Conservation (phyloP, 2,329 filamentous ascomycete species). For the Colletotrichum musae region DNA sequence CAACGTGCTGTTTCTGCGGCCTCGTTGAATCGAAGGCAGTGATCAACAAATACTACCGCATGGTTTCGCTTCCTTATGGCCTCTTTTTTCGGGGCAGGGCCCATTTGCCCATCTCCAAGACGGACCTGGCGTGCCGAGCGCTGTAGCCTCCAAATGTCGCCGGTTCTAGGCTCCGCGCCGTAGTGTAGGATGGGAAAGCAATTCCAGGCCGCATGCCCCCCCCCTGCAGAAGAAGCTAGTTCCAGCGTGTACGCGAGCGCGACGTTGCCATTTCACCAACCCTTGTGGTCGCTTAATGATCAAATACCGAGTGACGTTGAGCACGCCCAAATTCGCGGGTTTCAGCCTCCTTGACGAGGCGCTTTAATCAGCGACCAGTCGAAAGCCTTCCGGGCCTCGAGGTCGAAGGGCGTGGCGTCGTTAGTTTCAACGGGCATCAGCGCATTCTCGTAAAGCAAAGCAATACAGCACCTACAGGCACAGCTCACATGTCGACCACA, state of each 20-base stretch:
- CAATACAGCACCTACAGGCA: too few species aligned
- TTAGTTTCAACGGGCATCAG: not conserved
- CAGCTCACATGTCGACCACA: too few species aligned
- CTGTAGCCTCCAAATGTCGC: not conserved
- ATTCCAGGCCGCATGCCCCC: not conserved
- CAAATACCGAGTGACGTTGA: not conserved
- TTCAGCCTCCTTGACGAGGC: not conserved
- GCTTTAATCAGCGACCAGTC: not conserved
- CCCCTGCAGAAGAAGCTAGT: not conserved
- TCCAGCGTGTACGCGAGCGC: not conserved
- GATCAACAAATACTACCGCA: too few species aligned
- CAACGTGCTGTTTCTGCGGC: not conserved
- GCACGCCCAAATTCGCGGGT: slow-evolving; percentile 4
- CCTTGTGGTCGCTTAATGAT: too few species aligned
- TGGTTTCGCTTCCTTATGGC: too few species aligned
- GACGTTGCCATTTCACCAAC: not conserved
- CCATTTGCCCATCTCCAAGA: not conserved
- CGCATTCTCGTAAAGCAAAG: too few species aligned
- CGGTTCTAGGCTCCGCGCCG: not conserved
- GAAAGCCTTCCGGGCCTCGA: too few species aligned
- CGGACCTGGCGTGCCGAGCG: not conserved
- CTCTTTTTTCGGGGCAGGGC: not conserved
- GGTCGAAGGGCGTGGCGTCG: not conserved
- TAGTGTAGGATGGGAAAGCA: not conserved
- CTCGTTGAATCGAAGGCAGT: too few species aligned